Percentiles rank a stretch among this genome's conserved stretches.
phyloP scores from a whole-genome alignment of 2,329 filamentous ascomycete species.

The Colletotrichum horii region DNA sequence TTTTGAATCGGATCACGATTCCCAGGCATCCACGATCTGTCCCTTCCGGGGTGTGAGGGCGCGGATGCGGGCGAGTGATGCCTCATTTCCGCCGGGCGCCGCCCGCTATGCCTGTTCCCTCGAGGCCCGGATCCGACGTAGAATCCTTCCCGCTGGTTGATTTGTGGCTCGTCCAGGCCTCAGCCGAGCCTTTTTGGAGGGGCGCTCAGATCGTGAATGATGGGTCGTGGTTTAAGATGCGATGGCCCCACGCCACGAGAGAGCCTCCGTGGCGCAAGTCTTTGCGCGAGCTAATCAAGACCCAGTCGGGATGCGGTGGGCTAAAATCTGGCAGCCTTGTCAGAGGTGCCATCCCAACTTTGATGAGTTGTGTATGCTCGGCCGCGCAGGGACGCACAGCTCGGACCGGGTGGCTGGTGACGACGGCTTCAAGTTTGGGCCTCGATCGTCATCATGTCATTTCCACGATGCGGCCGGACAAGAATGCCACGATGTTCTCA shows the following conservation, averaged over 20 bases:
- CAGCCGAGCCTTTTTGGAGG: neutral
- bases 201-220: neutral
- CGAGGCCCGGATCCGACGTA: neutral
- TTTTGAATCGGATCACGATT: neutral
- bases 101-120: neutral
- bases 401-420: slow-evolving; percentile 12
- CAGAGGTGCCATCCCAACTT: slow-evolving; percentile 16
- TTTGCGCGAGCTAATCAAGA: neutral
- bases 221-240: neutral
- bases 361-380: neutral
- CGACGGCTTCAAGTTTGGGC: neutral
- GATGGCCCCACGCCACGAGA: neutral
- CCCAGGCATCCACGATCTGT: neutral
- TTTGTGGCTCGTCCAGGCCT: neutral
- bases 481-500: neutral
- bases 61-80: neutral
- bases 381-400: neutral
- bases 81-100: neutral
- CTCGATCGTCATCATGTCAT: neutral
- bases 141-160: neutral
- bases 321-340: slow-evolving; percentile 9
- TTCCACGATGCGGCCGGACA: neutral
- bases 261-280: neutral
- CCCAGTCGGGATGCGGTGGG: neutral
- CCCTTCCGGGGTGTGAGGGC: neutral